phyloP scores from a whole-genome alignment of 148 eudicot genomes.

The Rhododendron mucronatum region DNA sequence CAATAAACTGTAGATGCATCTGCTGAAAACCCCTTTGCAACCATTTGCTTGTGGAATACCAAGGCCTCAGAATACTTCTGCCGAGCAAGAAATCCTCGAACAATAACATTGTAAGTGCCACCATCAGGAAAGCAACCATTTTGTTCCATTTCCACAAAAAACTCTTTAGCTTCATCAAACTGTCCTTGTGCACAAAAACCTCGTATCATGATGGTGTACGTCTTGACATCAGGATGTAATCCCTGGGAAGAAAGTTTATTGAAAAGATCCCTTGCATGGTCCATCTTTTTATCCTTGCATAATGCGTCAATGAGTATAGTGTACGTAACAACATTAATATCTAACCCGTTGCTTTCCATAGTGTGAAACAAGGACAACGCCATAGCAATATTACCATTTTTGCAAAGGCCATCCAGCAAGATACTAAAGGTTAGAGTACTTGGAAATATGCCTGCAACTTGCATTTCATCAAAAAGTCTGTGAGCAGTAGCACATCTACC shows the following conservation, averaged over 20 bases:
- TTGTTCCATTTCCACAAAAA: neutral
- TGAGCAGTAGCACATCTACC: slow-evolving; percentile 3
- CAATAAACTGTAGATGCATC: neutral
- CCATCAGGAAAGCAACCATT: neutral
- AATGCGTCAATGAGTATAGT: slow-evolving; percentile 5
- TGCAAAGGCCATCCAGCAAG: neutral
- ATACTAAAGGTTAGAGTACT: neutral
- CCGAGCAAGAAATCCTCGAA: neutral
- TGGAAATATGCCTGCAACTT: neutral
- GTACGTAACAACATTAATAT: neutral
- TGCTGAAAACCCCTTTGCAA: neutral
- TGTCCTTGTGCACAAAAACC: neutral
- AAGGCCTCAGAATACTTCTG: neutral
- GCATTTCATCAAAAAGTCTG: slow-evolving; percentile 8
- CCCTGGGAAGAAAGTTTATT: neutral
- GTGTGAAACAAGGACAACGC: neutral
- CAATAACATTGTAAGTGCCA: neutral
- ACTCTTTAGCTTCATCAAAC: neutral
- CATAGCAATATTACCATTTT: neutral
- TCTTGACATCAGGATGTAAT: neutral
- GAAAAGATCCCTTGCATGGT: neutral
- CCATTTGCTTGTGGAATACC: neutral
- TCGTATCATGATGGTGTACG: neutral
- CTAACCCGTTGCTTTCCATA: neutral
- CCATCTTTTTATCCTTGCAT: neutral